These are phyloP conservation scores for Borealophlyctis nickersoniae DNA, from an alignment of 192 early-diverging fungal species.

Conservation along the genomic window DNA sequence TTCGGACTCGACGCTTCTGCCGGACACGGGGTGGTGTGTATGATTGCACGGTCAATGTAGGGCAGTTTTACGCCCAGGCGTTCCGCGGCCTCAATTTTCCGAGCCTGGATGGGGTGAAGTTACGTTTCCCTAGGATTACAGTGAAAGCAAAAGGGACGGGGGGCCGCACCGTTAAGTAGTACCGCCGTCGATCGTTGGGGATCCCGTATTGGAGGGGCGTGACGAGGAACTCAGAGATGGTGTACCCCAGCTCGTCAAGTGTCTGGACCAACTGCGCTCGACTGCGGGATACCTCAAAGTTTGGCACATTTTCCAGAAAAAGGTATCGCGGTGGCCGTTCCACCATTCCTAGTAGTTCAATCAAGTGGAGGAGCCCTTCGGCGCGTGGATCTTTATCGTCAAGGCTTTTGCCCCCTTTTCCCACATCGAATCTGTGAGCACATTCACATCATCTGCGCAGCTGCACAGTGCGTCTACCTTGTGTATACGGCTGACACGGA, in stretches of 20 bases:
- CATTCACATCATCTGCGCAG: not conserved
- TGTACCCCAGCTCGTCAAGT: slow-evolving; percentile 41
- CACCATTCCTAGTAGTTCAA: slow-evolving; percentile 39
- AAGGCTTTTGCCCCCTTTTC: slow-evolving; percentile 70
- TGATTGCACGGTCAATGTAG: not conserved
- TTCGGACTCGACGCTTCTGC: no score
- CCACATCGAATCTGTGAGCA: slow-evolving; percentile 27
- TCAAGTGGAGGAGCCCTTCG: slow-evolving; percentile 41
- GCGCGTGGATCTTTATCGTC: slow-evolving; percentile 56
- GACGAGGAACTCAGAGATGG: slow-evolving; percentile 41
- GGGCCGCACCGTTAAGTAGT: slow-evolving; percentile 44
- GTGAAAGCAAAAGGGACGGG: not conserved
- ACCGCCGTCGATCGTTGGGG: slow-evolving; percentile 50
- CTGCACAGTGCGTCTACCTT: slow-evolving; percentile 24
- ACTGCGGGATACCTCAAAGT: slow-evolving; percentile 45
- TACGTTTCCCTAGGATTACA: not conserved
- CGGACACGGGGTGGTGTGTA: not conserved
- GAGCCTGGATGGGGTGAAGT: no score
- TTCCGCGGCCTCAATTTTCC: not conserved
- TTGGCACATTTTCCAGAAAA: slow-evolving; percentile 60
- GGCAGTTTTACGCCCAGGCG: not conserved
- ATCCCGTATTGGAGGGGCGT: slow-evolving; percentile 51
- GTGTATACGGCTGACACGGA: slow-evolving; percentile 76
- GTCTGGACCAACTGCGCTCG: slow-evolving; percentile 31
- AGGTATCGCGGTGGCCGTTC: slow-evolving; percentile 33